Evolutionary conservation across 768 basidiomycete genomes (phyloP).

Genomic region (Cubamyces lactineus): DNA sequence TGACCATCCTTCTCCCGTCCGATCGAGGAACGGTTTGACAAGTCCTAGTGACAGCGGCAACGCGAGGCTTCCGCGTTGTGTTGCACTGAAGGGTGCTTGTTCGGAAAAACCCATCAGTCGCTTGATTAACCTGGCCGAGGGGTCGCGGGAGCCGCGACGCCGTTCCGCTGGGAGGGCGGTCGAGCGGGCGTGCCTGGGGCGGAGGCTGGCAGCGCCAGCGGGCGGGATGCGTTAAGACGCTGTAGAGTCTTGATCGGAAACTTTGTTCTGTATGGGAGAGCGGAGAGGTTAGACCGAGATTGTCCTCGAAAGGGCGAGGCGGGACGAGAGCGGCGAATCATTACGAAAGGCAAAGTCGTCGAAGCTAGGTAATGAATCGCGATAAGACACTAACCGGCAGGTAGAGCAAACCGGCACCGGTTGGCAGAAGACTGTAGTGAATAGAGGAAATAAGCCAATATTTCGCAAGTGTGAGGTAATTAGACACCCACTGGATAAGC

Average conservation of each 20-base stretch:
- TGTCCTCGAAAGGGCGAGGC: conserved; percentile 9
- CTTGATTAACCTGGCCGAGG: conserved; percentile 15
- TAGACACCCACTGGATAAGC: conserved; percentile 80
- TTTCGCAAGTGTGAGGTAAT: background rate
- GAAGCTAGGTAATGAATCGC: background rate
- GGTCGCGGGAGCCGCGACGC: conserved; percentile 16
- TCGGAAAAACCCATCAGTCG: conserved; percentile 4
- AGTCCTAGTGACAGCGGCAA: background rate
- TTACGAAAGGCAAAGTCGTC: background rate
- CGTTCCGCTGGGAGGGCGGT: conserved; percentile 15
- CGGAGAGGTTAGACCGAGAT: conserved; percentile 6
- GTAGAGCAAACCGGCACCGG: conserved; percentile 94
- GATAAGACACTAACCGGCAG: conserved; percentile 67
- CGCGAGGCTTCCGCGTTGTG: background rate
- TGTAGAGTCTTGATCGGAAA: conserved; percentile 93
- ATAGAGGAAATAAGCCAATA: conserved; percentile 1
- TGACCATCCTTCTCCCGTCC: background rate
- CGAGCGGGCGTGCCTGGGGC: conserved; percentile 12
- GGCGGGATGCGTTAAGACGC: conserved; percentile 65
- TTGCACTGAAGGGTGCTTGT: background rate
- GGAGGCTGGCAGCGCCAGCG: conserved; percentile 22
- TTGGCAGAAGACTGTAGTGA: conserved; percentile 80
- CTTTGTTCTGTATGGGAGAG: conserved; percentile 64
- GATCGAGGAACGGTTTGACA: conserved; percentile 7
- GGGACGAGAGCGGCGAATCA: conserved; percentile 4